Evolutionary conservation across 2,329 filamentous ascomycete species (phyloP).

Genomic region (Beauveria sp.): DNA sequence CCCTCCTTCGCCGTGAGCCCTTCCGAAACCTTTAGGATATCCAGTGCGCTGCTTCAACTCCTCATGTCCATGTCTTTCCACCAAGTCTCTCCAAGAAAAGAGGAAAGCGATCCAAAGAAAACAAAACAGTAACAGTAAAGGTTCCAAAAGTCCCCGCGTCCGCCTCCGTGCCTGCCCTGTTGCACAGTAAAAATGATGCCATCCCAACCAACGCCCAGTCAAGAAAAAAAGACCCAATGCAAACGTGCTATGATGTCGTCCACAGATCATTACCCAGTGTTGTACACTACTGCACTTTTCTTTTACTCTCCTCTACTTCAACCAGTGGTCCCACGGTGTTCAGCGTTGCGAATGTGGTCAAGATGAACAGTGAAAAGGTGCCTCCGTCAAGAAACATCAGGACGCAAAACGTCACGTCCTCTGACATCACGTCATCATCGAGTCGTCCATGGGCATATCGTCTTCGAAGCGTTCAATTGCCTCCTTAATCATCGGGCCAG

Average conservation of each 20-base stretch:
- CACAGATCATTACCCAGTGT: constrained; percentile 5
- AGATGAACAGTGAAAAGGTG: background rate
- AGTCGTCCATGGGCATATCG: constrained; percentile 62
- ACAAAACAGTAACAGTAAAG: background rate
- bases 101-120: background rate
- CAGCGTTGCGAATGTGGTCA: background rate
- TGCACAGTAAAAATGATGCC: background rate
- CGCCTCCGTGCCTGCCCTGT: background rate
- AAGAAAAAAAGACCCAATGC: constrained; percentile 2
- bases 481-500: constrained; percentile 89
- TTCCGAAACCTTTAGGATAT: constrained; percentile 8
- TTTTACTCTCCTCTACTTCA: background rate
- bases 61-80: background rate
- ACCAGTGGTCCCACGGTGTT: background rate
- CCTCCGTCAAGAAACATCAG: background rate
- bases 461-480: constrained; percentile 89
- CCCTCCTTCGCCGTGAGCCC: background rate
- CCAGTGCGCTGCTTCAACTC: constrained; percentile 2
- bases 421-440: constrained; percentile 48
- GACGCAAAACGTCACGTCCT: constrained; percentile 17
- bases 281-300: background rate
- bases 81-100: background rate
- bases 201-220: constrained; percentile 2
- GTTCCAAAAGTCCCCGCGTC: constrained; percentile 3
- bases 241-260: constrained; percentile 11